Conservation (phyloP, 768 basidiomycete species). For the Holtermanniella nyarrowii region DNA sequence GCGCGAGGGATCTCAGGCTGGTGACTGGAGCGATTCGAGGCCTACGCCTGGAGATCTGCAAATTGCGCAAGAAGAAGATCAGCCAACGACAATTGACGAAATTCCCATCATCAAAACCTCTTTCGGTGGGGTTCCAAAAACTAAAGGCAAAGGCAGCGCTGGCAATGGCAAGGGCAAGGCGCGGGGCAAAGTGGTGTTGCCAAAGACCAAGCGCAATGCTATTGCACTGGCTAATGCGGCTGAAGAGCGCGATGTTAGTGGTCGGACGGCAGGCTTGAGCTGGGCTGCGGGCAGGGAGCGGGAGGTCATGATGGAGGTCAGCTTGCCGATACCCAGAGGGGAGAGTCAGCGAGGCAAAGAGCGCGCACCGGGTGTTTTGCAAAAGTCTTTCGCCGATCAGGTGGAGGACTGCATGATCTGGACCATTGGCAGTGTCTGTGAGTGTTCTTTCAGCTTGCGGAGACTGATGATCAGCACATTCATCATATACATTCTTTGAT, state of each 20-base stretch:
- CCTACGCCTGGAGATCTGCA: no score
- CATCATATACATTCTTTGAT: slow-evolving; percentile 85
- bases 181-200: slow-evolving; percentile 2
- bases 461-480: slow-evolving; percentile 8
- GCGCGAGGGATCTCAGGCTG: no score
- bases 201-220: slow-evolving; percentile 24
- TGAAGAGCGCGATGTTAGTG: slow-evolving; percentile 18
- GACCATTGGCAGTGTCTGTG: slow-evolving; percentile 93
- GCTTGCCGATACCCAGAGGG: background rate
- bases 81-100: background rate
- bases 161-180: background rate
- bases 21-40: no score
- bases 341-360: background rate
- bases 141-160: background rate
- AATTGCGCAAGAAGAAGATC: no score
- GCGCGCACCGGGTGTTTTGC: background rate
- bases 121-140: background rate
- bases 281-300: slow-evolving; percentile 15
- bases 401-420: slow-evolving; percentile 92
- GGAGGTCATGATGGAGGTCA: slow-evolving; percentile 5
- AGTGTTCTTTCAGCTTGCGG: slow-evolving; percentile 15
- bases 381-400: slow-evolving; percentile 52
- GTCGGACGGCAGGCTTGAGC: slow-evolving; percentile 8
- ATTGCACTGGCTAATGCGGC: slow-evolving; percentile 21
- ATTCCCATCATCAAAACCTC: background rate